A percentile compares a stretch with the other conserved stretches of the same genome.
phyloP scores from a whole-genome alignment of 441 rosid genomes.

The Monsonia emarginata region DNA sequence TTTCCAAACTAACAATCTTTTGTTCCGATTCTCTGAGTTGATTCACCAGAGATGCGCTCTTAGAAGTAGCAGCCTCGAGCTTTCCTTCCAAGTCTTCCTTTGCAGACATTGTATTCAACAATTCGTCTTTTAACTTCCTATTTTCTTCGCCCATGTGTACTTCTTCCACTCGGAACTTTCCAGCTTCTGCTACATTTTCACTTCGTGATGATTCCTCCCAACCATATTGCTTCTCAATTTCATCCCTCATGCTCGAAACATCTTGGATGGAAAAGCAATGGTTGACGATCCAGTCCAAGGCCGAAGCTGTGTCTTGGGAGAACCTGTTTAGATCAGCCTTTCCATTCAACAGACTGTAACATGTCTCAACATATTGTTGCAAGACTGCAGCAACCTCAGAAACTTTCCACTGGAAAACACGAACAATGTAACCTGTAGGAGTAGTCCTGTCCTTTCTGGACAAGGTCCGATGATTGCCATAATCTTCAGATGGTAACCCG shows the following conservation, averaged over 20 bases:
- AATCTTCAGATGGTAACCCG: conserved; percentile 17
- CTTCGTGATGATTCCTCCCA: conserved; percentile 49
- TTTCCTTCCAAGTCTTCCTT: conserved; percentile 28
- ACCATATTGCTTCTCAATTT: conserved; percentile 49
- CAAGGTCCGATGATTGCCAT: conserved; percentile 15
- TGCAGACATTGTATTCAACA: conserved; percentile 28
- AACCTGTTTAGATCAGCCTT: conserved; percentile 45
- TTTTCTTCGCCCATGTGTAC: conserved; percentile 26
- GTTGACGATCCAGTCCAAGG: conserved; percentile 71
- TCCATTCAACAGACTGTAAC: conserved; percentile 46
- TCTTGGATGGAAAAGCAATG: conserved; percentile 71
- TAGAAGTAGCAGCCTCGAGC: conserved; percentile 27
- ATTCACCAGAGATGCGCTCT: conserved; percentile 26
- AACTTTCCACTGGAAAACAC: conserved; percentile 69
- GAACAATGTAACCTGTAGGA: conserved; percentile 48
- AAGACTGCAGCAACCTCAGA: conserved; percentile 49
- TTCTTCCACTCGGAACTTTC: background rate
- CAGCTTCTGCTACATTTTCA: conserved; percentile 40
- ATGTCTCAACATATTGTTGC: conserved; percentile 45
- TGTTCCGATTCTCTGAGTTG: conserved; percentile 34
- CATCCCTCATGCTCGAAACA: conserved; percentile 51
- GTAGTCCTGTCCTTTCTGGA: conserved; percentile 24
- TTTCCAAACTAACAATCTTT: conserved; percentile 1
- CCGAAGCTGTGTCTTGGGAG: conserved; percentile 43
- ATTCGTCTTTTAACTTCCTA: conserved; percentile 26